Conservation (phyloP, 2,329 filamentous ascomycete species). For the Apiospora pterosperma region DNA sequence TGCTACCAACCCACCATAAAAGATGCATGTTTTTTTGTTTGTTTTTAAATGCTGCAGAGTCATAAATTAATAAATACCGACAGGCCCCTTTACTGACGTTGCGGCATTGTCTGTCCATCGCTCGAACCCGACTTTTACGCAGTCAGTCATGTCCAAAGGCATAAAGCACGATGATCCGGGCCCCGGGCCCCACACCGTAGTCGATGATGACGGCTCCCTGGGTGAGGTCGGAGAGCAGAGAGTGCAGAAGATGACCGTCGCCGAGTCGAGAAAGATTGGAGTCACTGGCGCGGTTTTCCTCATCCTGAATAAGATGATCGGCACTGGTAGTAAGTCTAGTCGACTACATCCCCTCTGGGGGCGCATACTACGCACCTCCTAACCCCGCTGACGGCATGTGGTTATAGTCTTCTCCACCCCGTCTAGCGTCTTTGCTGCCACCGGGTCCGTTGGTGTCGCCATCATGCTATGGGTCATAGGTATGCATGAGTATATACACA, state of each 20-base stretch:
- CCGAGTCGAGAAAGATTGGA: conserved; percentile 44
- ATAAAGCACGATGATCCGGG: background rate
- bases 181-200: background rate
- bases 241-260: conserved; percentile 18
- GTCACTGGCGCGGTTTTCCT: conserved; percentile 50
- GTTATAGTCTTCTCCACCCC: conserved; percentile 50
- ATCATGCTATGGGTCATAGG: conserved; percentile 32
- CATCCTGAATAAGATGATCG: conserved; percentile 58
- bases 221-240: background rate
- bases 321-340: conserved; percentile 47
- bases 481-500: background rate
- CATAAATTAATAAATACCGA: background rate
- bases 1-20: background rate
- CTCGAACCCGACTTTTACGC: background rate
- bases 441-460: conserved; percentile 47
- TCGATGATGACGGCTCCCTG: background rate
- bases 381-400: background rate
- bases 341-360: background rate
- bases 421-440: conserved; percentile 47
- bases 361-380: background rate
- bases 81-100: background rate
- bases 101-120: no score
- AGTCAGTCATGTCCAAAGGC: background rate
- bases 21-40: background rate
- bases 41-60: background rate